These are phyloP conservation scores for Eimeria sp. DNA, from an alignment of 169 alveolate genomes.

Conservation along the genomic window DNA sequence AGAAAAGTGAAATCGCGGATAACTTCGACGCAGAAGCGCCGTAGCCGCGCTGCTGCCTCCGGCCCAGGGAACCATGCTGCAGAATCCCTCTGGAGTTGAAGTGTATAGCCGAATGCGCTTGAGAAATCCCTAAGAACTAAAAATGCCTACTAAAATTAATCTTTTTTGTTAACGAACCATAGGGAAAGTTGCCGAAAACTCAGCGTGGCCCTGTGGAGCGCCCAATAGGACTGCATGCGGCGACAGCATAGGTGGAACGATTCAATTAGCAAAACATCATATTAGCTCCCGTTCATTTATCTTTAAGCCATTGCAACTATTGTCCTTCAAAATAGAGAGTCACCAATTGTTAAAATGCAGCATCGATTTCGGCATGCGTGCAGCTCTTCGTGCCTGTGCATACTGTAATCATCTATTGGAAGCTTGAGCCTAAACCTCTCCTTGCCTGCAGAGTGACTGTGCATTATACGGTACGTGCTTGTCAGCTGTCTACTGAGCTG, in stretches of 20 bases:
- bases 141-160: neutral
- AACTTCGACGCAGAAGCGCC: conserved; percentile 12
- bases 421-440: no score
- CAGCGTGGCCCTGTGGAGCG: neutral
- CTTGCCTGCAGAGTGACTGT: no score
- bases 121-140: neutral
- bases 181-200: neutral
- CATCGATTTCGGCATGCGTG: neutral
- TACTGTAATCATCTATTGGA: no score
- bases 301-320: neutral
- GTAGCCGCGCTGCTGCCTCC: conserved; percentile 6
- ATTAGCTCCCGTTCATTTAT: neutral
- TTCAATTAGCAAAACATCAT: neutral
- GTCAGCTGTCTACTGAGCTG: no score
- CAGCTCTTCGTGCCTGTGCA: neutral
- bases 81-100: neutral
- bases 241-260: neutral
- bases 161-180: neutral
- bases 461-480: no score
- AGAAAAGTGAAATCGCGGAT: conserved; percentile 38
- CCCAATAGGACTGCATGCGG: neutral
- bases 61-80: neutral
- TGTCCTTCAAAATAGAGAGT: no score
- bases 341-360: neutral
- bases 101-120: neutral